Percentiles rank a stretch among this genome's conserved stretches.
Evolutionary conservation across 1,139 yeast species (phyloP).

Genomic region (Pichia sp.): DNA sequence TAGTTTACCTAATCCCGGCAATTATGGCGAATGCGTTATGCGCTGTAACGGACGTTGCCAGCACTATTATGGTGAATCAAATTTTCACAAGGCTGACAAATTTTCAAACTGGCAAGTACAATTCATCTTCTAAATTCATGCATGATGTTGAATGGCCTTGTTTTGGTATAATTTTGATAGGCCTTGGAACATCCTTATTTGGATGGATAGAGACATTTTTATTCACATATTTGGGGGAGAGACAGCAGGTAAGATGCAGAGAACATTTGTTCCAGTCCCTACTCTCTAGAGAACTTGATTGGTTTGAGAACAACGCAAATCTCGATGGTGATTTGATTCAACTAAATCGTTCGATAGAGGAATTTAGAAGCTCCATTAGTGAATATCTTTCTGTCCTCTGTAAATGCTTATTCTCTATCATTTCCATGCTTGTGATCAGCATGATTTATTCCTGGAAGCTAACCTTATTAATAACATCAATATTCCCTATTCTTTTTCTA

Average conservation of each 20-base stretch:
- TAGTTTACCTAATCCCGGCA: slow-evolving; percentile 19
- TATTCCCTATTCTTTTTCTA: slow-evolving; percentile 61
- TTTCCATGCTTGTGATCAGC: slow-evolving; percentile 62
- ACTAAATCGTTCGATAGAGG: slow-evolving; percentile 74
- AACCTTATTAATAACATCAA: slow-evolving; percentile 67
- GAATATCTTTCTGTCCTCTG: slow-evolving; percentile 59
- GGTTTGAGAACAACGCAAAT: slow-evolving; percentile 60
- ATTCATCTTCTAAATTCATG: slow-evolving; percentile 37
- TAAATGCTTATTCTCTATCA: slow-evolving; percentile 48
- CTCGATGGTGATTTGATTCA: slow-evolving; percentile 64
- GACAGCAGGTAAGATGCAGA: slow-evolving; percentile 61
- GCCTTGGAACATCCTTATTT: slow-evolving; percentile 47
- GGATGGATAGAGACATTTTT: slow-evolving; percentile 53
- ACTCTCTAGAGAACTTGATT: slow-evolving; percentile 39
- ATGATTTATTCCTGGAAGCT: slow-evolving; percentile 80
- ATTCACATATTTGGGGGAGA: slow-evolving; percentile 75
- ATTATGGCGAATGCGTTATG: slow-evolving; percentile 19
- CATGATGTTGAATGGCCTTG: slow-evolving; percentile 45
- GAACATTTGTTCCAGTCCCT: slow-evolving; percentile 37
- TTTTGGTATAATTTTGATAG: slow-evolving; percentile 54
- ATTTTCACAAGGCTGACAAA: slow-evolving; percentile 52
- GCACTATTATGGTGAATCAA: slow-evolving; percentile 63
- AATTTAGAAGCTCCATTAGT: slow-evolving; percentile 64
- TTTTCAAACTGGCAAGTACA: slow-evolving; percentile 35
- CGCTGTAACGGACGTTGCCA: slow-evolving; percentile 49